These are phyloP conservation scores for Dinochytrium kinnereticum DNA, from an alignment of 371 early-diverging fungal species.

Conservation along the genomic window DNA sequence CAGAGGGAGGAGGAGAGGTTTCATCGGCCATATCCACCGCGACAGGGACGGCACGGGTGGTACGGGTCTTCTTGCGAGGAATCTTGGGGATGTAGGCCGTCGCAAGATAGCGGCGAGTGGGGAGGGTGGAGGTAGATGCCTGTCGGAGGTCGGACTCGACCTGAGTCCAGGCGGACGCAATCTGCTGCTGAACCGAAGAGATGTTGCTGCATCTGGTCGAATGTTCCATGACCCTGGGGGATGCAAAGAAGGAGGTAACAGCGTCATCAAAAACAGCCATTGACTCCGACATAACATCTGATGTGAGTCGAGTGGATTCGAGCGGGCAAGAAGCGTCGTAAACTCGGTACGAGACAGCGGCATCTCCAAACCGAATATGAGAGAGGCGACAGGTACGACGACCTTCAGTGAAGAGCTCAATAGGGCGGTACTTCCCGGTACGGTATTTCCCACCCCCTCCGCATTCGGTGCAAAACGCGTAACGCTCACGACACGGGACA, in stretches of 20 bases:
- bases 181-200: constrained; percentile 7
- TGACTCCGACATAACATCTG: constrained; percentile 5
- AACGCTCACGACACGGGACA: constrained; percentile 34
- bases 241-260: constrained; percentile 16
- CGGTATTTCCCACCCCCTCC: constrained; percentile 53
- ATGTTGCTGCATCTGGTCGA: constrained; percentile 7
- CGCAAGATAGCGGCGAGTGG: constrained; percentile 14
- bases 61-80: constrained; percentile 31
- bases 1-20: not conserved
- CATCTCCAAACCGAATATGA: constrained; percentile 44
- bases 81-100: constrained; percentile 26
- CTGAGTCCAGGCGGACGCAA: constrained; percentile 5
- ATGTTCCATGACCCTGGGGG: constrained; percentile 15
- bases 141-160: not conserved
- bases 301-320: constrained; percentile 1
- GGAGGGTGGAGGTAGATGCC: not conserved
- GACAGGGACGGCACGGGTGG: constrained; percentile 2
- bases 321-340: not conserved
- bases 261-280: constrained; percentile 17
- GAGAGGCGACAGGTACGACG: constrained; percentile 46
- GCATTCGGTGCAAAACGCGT: constrained; percentile 47
- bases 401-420: constrained; percentile 39
- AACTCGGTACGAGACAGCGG: constrained; percentile 18
- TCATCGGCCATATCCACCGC: constrained; percentile 1
- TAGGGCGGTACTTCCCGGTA: constrained; percentile 51